Evolutionary conservation across 768 basidiomycete genomes (phyloP).

Genomic region (Cytidiella melzeri): DNA sequence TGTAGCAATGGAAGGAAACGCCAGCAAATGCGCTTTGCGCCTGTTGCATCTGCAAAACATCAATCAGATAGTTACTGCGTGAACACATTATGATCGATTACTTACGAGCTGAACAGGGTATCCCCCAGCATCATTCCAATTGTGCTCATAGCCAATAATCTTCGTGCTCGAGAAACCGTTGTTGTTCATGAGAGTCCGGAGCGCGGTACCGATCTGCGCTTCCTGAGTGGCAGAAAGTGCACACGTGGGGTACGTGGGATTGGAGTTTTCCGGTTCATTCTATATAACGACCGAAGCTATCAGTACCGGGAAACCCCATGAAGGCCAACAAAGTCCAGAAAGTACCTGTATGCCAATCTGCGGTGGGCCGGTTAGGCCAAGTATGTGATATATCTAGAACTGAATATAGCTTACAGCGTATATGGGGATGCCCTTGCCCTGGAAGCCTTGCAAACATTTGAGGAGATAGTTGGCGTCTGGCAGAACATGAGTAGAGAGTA

Average conservation of each 20-base stretch:
- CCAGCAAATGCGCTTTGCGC: constrained; percentile 53
- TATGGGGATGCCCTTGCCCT: constrained; percentile 49
- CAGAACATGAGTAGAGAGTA: neutral
- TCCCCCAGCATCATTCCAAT: constrained; percentile 60
- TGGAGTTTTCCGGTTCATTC: constrained; percentile 48
- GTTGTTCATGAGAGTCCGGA: constrained; percentile 55
- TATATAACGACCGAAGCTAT: constrained; percentile 22
- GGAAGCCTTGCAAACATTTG: constrained; percentile 66
- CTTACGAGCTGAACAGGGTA: constrained; percentile 56
- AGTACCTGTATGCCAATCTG: neutral
- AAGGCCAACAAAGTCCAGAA: neutral
- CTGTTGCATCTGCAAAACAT: constrained; percentile 41
- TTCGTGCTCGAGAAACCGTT: constrained; percentile 55
- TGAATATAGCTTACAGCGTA: constrained; percentile 46
- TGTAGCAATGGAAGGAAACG: constrained; percentile 70
- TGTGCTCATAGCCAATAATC: constrained; percentile 68
- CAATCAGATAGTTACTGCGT: neutral
- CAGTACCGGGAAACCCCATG: neutral
- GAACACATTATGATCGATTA: neutral
- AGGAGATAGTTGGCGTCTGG: constrained; percentile 68
- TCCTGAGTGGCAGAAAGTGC: constrained; percentile 48
- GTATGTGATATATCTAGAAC: constrained; percentile 34
- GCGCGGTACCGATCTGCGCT: constrained; percentile 48
- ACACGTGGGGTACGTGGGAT: constrained; percentile 66
- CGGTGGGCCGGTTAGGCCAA: neutral